These are phyloP conservation scores for Termitomyces sp. DNA, from an alignment of 768 basidiomycete genomes.

Conservation along the genomic window DNA sequence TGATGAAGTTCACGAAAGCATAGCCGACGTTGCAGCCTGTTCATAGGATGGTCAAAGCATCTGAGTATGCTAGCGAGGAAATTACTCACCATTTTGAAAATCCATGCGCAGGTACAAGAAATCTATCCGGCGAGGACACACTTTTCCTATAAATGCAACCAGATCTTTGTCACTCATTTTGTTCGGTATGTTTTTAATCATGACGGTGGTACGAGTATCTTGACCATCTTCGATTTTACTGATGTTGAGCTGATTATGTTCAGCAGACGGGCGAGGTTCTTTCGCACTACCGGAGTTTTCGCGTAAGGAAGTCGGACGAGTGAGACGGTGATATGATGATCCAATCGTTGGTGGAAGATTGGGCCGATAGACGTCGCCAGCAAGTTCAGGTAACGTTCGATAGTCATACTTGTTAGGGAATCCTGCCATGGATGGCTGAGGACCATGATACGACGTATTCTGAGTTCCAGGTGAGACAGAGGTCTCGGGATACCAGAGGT, in stretches of 20 bases:
- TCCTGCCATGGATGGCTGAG: constrained; percentile 10
- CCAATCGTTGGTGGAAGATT: constrained; percentile 4
- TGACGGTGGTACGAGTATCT: constrained; percentile 82
- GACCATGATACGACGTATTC: constrained; percentile 12
- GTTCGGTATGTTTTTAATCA: constrained; percentile 93
- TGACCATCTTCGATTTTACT: constrained; percentile 70
- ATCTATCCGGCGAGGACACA: constrained; percentile 76
- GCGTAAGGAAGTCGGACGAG: constrained; percentile 3
- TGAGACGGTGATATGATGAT: constrained; percentile 1
- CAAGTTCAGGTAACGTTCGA: constrained; percentile 8
- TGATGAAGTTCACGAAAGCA: constrained; percentile 90
- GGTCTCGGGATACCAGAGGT: constrained; percentile 17
- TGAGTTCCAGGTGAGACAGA: constrained; percentile 6
- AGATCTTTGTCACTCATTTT: constrained; percentile 83
- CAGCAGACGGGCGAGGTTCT: constrained; percentile 20
- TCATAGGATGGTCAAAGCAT: constrained; percentile 3
- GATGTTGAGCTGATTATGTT: constrained; percentile 57
- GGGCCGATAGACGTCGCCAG: neutral
- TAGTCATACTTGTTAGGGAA: constrained; percentile 1
- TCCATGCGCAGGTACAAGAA: constrained; percentile 89
- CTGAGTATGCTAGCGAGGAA: neutral
- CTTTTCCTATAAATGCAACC: constrained; percentile 62
- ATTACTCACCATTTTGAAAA: constrained; percentile 67
- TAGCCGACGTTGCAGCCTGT: constrained; percentile 79
- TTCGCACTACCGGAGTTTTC: neutral